Base-by-base conservation (phyloP, 2,329 filamentous ascomycete species). In the Claviceps purpurea region DNA sequence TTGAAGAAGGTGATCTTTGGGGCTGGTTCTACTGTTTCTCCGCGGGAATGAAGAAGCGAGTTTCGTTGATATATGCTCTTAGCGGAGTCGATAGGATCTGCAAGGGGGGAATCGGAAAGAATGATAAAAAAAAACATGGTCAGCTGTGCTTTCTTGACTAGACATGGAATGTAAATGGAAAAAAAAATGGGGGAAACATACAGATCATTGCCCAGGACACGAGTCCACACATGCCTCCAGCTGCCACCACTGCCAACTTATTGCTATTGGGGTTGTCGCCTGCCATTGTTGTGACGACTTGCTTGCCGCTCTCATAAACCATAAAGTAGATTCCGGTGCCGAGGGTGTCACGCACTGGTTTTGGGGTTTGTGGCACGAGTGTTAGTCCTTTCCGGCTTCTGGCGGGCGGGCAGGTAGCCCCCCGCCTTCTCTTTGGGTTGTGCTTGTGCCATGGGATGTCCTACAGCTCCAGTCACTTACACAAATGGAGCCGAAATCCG, bases 31-130 rank as follows among this genome's bases (percentile, higher is more conserved):
- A 83, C 79, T 50, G 68, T 76, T 59, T 84, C 73, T n/a, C 81
- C 81, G 59, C 76, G 78, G 34, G 81, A 78, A 58, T 82, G 81
- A 54, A 85, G 79, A 26, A 93, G 76, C 44, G 87, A 84, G 58
- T 89, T 88, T 47, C 87, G 81, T 64, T 94, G 88, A 63, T 91
- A 94, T 54, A 88, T 85, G 61, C 84, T 89, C 70, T 93, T 93
- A 49, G 85, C 85, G 6, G 86, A 88, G 65, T 93, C 87, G 57
- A 91, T 85, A 3, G 82, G 82, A 62, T 81, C 78, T 81, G 42
- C 5, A 8, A 7, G 16, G 8, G 1, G 43, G 22, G 5, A 14
- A 14, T 5, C 22, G 37, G 20, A 11, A 39, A 7, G 18, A 18
- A 18, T 18, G 18, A 18, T 18, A 6, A 8, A 16, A 11, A 26